Conservation (phyloP, 805 yeast species). For the Lipomyces chichibuensis region DNA sequence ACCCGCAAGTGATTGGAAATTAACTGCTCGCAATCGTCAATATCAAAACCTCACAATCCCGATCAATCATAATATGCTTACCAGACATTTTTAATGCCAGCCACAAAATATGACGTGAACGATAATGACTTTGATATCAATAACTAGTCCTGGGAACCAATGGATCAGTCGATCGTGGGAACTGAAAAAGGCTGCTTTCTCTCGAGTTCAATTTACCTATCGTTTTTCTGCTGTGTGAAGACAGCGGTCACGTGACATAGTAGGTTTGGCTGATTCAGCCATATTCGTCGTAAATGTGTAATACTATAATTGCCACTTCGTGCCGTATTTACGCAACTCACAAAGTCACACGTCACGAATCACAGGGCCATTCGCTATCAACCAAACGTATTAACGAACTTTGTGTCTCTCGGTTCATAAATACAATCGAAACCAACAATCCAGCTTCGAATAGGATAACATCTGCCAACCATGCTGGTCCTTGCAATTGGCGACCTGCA, state of each 20-base stretch:
- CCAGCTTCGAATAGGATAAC: background rate
- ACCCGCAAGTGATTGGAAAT: conserved; percentile 41
- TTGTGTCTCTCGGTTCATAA: background rate
- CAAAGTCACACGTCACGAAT: background rate
- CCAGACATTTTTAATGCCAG: conserved; percentile 5
- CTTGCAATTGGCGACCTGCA: conserved; percentile 88
- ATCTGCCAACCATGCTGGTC: conserved; percentile 56
- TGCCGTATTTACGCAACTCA: background rate
- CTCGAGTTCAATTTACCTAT: background rate
- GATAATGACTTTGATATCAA: background rate
- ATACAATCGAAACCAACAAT: background rate
- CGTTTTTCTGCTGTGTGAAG: background rate
- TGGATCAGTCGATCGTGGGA: background rate
- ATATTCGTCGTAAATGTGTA: background rate
- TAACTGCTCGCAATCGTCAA: conserved; percentile 19
- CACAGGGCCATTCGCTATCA: background rate
- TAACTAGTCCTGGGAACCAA: background rate
- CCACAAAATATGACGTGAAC: background rate
- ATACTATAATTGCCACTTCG: background rate
- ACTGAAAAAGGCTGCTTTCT: background rate
- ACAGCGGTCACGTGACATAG: background rate
- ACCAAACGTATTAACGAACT: background rate
- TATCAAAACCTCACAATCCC: background rate
- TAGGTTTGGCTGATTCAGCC: background rate
- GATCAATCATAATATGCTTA: background rate